Evolutionary conservation across 108 stramenopile genomes (phyloP), one percentile per base, ranked within the genome.

Genomic region (Cylindrotheca fusiformis): DNA sequence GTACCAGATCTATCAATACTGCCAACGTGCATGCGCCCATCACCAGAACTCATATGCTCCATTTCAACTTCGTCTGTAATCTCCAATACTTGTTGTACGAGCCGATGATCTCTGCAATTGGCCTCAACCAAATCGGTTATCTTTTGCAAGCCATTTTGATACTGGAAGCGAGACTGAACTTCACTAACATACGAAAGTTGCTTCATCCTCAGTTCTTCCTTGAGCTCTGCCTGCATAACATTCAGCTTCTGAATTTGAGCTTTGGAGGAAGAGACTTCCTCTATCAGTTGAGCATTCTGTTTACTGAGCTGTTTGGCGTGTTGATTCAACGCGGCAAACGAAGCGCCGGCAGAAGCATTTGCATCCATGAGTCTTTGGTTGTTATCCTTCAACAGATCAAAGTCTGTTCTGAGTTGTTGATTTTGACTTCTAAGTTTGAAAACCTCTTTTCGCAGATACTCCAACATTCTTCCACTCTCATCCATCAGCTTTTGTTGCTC

Each of bases 381-480:
- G 65, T 81, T 83, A 26, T 81, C 81, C 50, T 83, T 83, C 8
- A 89, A 62, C 14, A 78, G 56, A 25, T 89, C 82, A 74, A 84
- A 80, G 45, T 89, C 87, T 0, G 68, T 65, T 29, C 67, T 70
- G 17, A 89, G 74, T 32, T 76, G 77, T 32, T 71, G 60, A 56
- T 83, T 81, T 52, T 81, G 75, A 47, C 68, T 69, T 12, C 80
- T 67, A 0, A 85, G 69, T 55, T 76, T 73, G 54, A 80, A 80
- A 2, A 85, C 83, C 59, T 88, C 87, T 24, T 82, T 82, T 32
- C 87, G 76, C 6, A 85, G 52, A 47, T 79, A 83, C 30, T 89
- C 84, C 30, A 89, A 55, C 87, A 89, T 89, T 32, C 78, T 77
- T 0, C 80, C 84, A 58, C 82, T 83, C 55, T 89, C 87, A 45